Evolutionary conservation across 305 asterid species (phyloP).

Genomic region (Solanum hybrid): DNA sequence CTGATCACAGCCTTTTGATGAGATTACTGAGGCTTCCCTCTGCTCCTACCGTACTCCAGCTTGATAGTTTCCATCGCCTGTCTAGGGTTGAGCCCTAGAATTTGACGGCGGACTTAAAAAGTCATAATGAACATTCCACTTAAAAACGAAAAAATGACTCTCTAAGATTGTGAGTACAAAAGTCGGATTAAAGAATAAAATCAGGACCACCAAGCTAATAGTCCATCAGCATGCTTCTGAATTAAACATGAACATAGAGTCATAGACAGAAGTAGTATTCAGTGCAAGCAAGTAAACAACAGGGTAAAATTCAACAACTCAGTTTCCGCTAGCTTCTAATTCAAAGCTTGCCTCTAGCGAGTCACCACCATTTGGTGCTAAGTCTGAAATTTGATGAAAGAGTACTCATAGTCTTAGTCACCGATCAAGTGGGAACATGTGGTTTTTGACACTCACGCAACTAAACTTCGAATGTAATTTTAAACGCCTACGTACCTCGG

Average conservation of each 20-base stretch:
- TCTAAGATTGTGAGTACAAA: not conserved
- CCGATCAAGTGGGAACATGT: not conserved
- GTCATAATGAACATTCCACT: not conserved
- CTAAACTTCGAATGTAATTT: too few species aligned
- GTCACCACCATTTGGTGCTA: not conserved
- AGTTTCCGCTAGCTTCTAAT: not conserved
- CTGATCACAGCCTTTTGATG: not conserved
- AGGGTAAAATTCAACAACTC: not conserved
- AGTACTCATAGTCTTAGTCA: not conserved
- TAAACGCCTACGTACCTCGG: not conserved
- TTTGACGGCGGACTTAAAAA: not conserved
- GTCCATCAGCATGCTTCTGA: not conserved
- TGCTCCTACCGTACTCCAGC: not conserved
- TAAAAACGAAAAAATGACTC: not conserved
- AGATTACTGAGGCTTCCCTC: not conserved
- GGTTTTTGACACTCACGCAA: not conserved
- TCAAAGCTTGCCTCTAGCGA: not conserved
- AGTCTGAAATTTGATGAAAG: not conserved
- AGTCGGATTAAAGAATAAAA: not conserved
- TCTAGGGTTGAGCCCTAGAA: not conserved
- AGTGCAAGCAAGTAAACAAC: not conserved
- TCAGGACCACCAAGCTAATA: not conserved
- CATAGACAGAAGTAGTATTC: not conserved
- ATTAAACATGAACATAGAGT: not conserved
- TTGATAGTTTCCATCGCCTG: not conserved